Conservation (phyloP, 192 early-diverging fungal genomes). For the Backusella sp. region DNA sequence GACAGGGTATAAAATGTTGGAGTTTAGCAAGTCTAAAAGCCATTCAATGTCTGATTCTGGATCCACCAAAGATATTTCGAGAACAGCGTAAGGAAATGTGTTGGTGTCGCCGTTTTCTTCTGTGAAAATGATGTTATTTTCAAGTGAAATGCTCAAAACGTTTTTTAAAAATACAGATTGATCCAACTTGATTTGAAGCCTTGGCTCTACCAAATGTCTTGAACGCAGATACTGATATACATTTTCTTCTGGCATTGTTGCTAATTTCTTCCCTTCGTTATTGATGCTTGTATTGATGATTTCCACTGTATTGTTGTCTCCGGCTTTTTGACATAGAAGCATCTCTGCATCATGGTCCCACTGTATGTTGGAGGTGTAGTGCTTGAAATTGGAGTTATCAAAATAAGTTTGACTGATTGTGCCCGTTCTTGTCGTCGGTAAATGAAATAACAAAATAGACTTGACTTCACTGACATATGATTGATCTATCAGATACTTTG, state of each 20-base stretch:
- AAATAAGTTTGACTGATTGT: slow-evolving; percentile 89
- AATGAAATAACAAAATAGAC: slow-evolving; percentile 82
- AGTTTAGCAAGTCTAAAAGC: slow-evolving; percentile 68
- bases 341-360: slow-evolving; percentile 87
- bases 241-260: slow-evolving; percentile 55
- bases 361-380: slow-evolving; percentile 85
- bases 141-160: slow-evolving; percentile 87
- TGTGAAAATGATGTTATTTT: slow-evolving; percentile 92
- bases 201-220: slow-evolving; percentile 40
- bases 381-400: slow-evolving; percentile 88
- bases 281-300: slow-evolving; percentile 18
- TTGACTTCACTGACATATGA: slow-evolving; percentile 96
- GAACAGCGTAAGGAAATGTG: slow-evolving; percentile 83
- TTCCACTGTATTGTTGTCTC: slow-evolving; percentile 37
- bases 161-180: slow-evolving; percentile 96
- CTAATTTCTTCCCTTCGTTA: slow-evolving; percentile 77
- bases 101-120: slow-evolving; percentile 90
- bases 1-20: slow-evolving; percentile 39
- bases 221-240: slow-evolving; percentile 27
- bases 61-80: slow-evolving; percentile 83
- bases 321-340: slow-evolving; percentile 91
- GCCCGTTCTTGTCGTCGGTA: slow-evolving; percentile 69
- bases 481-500: slow-evolving; percentile 96
- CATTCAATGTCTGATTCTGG: slow-evolving; percentile 70
- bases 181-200: slow-evolving; percentile 90